phyloP scores from a whole-genome alignment of 805 yeast genomes.

The Lipomyces anomalus region DNA sequence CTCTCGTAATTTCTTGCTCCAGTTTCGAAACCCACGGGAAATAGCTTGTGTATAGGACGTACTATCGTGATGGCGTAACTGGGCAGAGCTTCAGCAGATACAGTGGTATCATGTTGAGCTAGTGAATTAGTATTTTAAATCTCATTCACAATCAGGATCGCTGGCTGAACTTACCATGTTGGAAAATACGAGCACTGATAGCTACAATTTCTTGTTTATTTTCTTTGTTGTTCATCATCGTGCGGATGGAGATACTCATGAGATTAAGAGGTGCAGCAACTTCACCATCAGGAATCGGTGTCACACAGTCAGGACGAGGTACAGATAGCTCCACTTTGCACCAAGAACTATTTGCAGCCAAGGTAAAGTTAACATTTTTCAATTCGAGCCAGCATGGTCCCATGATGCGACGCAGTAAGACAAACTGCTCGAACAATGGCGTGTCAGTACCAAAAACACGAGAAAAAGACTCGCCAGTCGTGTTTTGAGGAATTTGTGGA shows the following conservation, averaged over 20 bases:
- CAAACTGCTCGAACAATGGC: conserved; percentile 77
- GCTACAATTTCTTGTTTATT: conserved; percentile 85
- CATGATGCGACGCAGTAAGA: conserved; percentile 75
- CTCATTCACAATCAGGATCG: neutral
- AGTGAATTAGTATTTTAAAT: neutral
- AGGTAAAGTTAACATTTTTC: conserved; percentile 52
- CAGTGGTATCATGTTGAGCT: conserved; percentile 69
- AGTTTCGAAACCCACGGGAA: conserved; percentile 72
- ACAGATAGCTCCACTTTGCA: conserved; percentile 72
- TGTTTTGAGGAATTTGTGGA: conserved; percentile 48
- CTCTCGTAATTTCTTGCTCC: conserved; percentile 45
- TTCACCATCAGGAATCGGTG: conserved; percentile 41
- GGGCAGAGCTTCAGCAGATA: conserved; percentile 56
- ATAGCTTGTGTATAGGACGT: conserved; percentile 57
- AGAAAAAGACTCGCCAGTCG: conserved; percentile 69
- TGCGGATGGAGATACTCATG: conserved; percentile 71
- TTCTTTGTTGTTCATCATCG: conserved; percentile 65
- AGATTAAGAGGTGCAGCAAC: conserved; percentile 65
- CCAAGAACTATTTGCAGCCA: conserved; percentile 58
- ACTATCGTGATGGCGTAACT: conserved; percentile 63
- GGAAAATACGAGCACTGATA: conserved; percentile 68
- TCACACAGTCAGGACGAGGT: conserved; percentile 33
- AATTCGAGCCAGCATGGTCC: conserved; percentile 97
- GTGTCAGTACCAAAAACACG: conserved; percentile 76
- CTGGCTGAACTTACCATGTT: conserved; percentile 32